Conservation (phyloP, 2,329 filamentous ascomycete genomes). For the Arthrocladium fulminans region DNA sequence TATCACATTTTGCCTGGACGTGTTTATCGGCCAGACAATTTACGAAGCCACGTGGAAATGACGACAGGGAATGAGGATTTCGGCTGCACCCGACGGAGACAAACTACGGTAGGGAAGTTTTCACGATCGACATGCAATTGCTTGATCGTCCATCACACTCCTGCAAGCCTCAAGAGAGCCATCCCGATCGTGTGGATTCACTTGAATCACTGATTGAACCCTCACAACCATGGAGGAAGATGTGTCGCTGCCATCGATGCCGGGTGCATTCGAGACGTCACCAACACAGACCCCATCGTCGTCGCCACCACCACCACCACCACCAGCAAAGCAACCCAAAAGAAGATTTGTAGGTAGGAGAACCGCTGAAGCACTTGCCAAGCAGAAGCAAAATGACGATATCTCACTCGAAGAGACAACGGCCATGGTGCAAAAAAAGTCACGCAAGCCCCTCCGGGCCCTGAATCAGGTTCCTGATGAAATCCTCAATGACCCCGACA, state of each 20-base stretch:
- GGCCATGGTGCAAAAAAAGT: constrained; percentile 39
- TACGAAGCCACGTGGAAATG: too few species aligned
- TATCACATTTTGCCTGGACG: too few species aligned
- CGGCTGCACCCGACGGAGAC: too few species aligned
- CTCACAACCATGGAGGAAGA: constrained; percentile 11
- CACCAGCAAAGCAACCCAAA: constrained; percentile 56
- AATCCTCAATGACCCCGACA: constrained; percentile 73
- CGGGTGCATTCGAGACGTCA: constrained; percentile 18
- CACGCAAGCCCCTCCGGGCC: constrained; percentile 65
- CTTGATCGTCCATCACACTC: constrained; percentile 1
- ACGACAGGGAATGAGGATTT: too few species aligned
- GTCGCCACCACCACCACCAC: constrained; percentile 3
- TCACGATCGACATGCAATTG: background rate
- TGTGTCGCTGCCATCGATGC: constrained; percentile 11
- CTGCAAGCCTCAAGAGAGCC: background rate
- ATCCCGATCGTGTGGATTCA: background rate
- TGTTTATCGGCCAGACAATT: too few species aligned
- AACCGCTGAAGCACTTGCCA: constrained; percentile 50
- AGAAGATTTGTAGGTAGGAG: constrained; percentile 84
- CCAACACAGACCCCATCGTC: background rate
- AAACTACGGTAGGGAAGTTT: too few species aligned
- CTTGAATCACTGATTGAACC: background rate
- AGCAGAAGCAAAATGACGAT: constrained; percentile 53
- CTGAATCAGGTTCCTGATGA: constrained; percentile 83
- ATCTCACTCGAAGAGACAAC: constrained; percentile 59